These are phyloP conservation scores for Sanghuangporus baumii DNA, from an alignment of 1,284 basidiomycete species.

Conservation along the genomic window DNA sequence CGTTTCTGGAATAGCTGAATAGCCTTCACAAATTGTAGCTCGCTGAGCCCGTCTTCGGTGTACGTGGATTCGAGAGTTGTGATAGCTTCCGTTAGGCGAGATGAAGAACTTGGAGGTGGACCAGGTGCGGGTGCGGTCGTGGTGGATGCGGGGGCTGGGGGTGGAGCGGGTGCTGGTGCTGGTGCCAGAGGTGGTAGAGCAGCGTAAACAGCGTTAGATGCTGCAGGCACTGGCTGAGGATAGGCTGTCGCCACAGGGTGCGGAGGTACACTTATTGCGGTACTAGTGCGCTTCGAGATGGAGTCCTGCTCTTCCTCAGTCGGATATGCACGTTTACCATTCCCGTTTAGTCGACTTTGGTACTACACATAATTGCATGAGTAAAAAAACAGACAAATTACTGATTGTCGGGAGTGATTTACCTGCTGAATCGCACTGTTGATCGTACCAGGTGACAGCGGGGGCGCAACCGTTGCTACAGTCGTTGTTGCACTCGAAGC, in stretches of 20 bases:
- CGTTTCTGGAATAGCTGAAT: slow-evolving; percentile 12
- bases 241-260: neutral
- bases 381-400: neutral
- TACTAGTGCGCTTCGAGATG: neutral
- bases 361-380: neutral
- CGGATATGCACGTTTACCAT: slow-evolving; percentile 2
- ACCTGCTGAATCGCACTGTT: neutral
- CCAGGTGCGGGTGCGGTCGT: neutral
- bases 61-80: slow-evolving; percentile 1
- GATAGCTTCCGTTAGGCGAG: slow-evolving; percentile 8
- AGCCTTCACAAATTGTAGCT: slow-evolving; percentile 10
- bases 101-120: neutral
- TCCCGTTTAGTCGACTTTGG: neutral
- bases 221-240: neutral
- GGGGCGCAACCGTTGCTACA: neutral
- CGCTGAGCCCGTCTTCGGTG: slow-evolving; percentile 1
- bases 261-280: neutral
- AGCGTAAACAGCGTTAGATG: too few relatives aligned
- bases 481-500: neutral
- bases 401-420: neutral
- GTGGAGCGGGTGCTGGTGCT: neutral
- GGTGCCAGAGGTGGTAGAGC: neutral
- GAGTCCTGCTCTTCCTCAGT: neutral
- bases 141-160: neutral
- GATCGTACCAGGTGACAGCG: neutral